Conservation (phyloP, 2,329 filamentous ascomycete species). For the Beauveria brongniartii region DNA sequence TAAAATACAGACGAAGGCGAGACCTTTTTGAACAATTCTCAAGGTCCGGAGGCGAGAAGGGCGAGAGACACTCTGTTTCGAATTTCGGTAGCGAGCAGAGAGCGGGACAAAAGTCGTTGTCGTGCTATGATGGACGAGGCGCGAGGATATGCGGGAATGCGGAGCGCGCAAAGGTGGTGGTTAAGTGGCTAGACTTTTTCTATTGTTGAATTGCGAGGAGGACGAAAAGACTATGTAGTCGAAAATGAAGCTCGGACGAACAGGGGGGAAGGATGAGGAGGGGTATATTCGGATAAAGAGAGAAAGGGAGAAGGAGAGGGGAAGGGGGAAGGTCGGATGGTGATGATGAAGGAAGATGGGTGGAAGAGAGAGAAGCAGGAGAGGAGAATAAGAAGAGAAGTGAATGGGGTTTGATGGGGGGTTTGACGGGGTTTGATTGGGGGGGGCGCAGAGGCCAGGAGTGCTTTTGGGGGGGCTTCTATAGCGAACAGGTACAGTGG, state of each 20-base stretch:
- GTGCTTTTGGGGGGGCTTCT: no score
- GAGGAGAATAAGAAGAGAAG: conserved; percentile 21
- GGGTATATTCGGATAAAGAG: conserved; percentile 20
- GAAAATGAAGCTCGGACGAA: conserved; percentile 14
- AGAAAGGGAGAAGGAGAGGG: conserved; percentile 19
- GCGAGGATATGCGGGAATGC: not conserved
- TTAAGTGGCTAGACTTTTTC: conserved; percentile 16
- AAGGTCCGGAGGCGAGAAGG: not conserved
- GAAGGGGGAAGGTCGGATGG: conserved; percentile 21
- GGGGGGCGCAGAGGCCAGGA: no score
- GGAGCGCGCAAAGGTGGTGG: not conserved
- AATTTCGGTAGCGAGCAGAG: not conserved
- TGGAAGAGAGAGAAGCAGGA: conserved; percentile 22
- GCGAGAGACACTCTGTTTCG: not conserved
- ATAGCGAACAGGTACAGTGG: no score
- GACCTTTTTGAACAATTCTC: not conserved
- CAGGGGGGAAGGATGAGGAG: conserved; percentile 21
- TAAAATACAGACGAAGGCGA: conserved; percentile 14
- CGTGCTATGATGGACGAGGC: not conserved
- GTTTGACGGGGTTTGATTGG: no score
- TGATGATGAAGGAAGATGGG: conserved; percentile 25
- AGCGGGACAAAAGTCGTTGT: not conserved
- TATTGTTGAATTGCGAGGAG: conserved; percentile 17
- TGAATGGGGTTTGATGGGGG: not conserved
- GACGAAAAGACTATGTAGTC: conserved; percentile 18